Base-by-base conservation (phyloP, 805 yeast species). In the Saccharomycopsis sp. region DNA sequence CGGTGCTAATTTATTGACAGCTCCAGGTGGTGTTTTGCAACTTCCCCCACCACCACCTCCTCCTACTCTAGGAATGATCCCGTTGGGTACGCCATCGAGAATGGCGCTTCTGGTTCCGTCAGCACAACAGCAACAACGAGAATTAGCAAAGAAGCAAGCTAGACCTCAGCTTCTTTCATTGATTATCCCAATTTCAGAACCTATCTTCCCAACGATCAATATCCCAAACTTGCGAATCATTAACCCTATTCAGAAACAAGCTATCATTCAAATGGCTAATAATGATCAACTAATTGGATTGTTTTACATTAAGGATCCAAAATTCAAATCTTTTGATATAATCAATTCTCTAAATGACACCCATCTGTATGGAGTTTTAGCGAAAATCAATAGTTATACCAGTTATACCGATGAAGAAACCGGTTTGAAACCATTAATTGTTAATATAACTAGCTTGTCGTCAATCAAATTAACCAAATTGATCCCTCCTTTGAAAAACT, bases 161-260 rank as follows among this genome's bases (percentile, higher is more conserved):
- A 31, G 14, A 14, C 24, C 29, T 6, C n/a, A n/a, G n/a, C 38
- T 31, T 21, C 43, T 41, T n/a, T 14, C 38, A 13, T 23, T 41
- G 9, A 32, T 43, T n/a, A 22, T 46, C 2, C 50, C 50, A 9
- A 40, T 46, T 9, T 35, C 32, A 13, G 51, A 47, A 21, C 53
- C 53, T 8, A 35, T 50, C 11, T 50, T 50, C 31, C 51, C 53
- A 8, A 41, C 47, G 11, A 36, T 38, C 5, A 23, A n/a, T 23
- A 44, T 50, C 20, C 40, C 44, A 3, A 36, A 50, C 26, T 38
- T 47, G 8, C 21, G 35, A n/a, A 37, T 50, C 7, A 34, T 41
- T 8, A 50, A 50, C 32, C 53, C 53, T 4, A 28, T 38, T 14
- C 53, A 50, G 24, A 47, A 47, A 31, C 44, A 44, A 14, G 50